Base-by-base conservation (phyloP, 2,329 filamentous ascomycete species). In the Ophiocordyceps unilateralis region DNA sequence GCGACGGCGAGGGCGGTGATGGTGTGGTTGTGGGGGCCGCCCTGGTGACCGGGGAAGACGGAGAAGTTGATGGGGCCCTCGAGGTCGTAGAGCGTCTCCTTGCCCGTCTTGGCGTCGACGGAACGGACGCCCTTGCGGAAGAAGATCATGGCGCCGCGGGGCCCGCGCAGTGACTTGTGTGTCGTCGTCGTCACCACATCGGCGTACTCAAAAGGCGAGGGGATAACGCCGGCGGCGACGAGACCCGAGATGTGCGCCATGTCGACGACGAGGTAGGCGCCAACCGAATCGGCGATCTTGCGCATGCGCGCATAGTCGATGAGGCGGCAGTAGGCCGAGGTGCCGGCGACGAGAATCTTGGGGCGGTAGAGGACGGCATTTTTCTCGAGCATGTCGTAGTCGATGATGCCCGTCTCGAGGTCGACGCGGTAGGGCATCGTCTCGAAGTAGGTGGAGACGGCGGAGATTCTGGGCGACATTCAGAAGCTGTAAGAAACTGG, bases 91-190 rank as follows among this genome's bases (percentile, higher is more conserved):
- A 88, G 70, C 42, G 74, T 81, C 70, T 89, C 76, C 68, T 94
- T 89, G 57, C 87, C 87, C 47, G 83, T 80, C 76, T 95, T 95
- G 65, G 83, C 70, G 60, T 96, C 85, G 43, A 82, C 82, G 57
- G 82, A 86, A 58, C 89, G 83, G 48, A 95, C 81, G 49, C 91
- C 91, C 72, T 93, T 95, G 66, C 91, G 85, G 80, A 88, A 98
- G 78, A 98, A 98, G 69, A 98, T 98, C 91, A 98, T 98, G 61
- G 91, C 91, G 58, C 91, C 91, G 62, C 91, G 86, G 46, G 91
- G 91, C 46, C 91, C 91, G 66, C 91, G 87, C 53, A 98, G 83
- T 44, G 88, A 95, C 76, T 98, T 98, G 79, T 98, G 91, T 40
- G 91, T 98, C 48, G 91, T 98, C 49, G 91, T 98, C 49, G 91